phyloP scores from a whole-genome alignment of 2,329 filamentous ascomycete species.

The Fusarium citri region DNA sequence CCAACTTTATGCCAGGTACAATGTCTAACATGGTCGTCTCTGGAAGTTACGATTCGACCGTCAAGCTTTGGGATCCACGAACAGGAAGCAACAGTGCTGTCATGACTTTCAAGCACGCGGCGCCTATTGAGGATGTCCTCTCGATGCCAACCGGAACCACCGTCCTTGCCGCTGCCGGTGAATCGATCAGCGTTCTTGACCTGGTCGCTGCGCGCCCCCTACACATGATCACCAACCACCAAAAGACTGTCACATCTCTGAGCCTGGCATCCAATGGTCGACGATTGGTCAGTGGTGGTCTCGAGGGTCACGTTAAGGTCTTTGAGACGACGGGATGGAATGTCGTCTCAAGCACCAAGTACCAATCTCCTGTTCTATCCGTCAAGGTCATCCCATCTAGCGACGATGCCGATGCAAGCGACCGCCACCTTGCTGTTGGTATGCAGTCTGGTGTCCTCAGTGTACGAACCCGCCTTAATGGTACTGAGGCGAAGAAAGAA shows the following conservation, averaged over 20 bases:
- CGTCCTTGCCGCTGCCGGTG: conserved; percentile 85
- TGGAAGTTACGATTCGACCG: conserved; percentile 94
- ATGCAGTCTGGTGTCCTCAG: conserved; percentile 95
- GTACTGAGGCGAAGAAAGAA: conserved; percentile 80
- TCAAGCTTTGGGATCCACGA: conserved; percentile 92
- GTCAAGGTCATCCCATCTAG: conserved; percentile 74
- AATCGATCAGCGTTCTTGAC: conserved; percentile 90
- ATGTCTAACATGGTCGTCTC: conserved; percentile 83
- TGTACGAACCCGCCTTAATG: conserved; percentile 87
- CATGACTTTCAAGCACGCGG: conserved; percentile 96
- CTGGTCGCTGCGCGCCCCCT: conserved; percentile 90
- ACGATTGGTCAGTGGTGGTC: conserved; percentile 84
- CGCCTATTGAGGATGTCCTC: conserved; percentile 88
- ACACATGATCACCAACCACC: conserved; percentile 90
- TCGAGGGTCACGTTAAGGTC: conserved; percentile 97
- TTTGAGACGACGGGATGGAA: conserved; percentile 97
- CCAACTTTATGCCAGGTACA: conserved; percentile 82
- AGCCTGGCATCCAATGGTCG: conserved; percentile 83
- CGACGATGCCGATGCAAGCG: conserved; percentile 66
- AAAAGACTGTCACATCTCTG: conserved; percentile 95
- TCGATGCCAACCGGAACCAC: conserved; percentile 88
- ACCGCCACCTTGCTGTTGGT: conserved; percentile 93
- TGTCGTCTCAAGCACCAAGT: conserved; percentile 94
- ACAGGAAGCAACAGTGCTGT: conserved; percentile 73
- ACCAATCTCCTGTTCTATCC: conserved; percentile 89